Evolutionary conservation across 1,284 basidiomycete genomes (phyloP).

Genomic region (Microbotryomycetes sp.): DNA sequence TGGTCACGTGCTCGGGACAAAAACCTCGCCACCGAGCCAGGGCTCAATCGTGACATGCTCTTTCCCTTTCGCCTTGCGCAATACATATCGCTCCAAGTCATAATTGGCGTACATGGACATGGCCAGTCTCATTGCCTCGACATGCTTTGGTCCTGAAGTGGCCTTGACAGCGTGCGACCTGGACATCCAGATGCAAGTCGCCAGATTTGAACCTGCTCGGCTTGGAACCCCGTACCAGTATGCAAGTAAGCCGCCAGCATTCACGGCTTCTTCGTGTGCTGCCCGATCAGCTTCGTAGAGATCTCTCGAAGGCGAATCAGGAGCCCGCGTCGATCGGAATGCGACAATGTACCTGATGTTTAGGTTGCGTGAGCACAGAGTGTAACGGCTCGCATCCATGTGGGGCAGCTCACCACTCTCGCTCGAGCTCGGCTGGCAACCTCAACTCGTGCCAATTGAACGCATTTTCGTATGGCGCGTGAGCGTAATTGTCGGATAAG

Average conservation of each 20-base stretch:
- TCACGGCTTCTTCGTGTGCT: conserved; percentile 83
- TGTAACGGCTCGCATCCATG: background rate
- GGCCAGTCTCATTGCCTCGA: conserved; percentile 72
- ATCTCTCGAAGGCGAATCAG: conserved; percentile 39
- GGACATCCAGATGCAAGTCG: conserved; percentile 92
- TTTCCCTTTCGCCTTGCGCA: conserved; percentile 60
- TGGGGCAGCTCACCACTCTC: conserved; percentile 29
- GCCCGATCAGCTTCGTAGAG: conserved; percentile 76
- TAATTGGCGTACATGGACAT: conserved; percentile 71
- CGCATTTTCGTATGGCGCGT: conserved; percentile 57
- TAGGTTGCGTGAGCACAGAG: background rate
- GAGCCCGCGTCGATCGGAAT: conserved; percentile 70
- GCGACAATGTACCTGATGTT: conserved; percentile 69
- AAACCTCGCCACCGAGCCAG: conserved; percentile 62
- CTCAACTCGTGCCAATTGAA: conserved; percentile 80
- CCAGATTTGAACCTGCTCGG: conserved; percentile 69
- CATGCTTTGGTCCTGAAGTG: conserved; percentile 69
- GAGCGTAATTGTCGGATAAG: conserved; percentile 54
- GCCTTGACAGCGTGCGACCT: conserved; percentile 72
- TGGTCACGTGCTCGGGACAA: too few species aligned
- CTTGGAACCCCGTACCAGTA: conserved; percentile 87
- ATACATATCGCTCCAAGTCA: conserved; percentile 63
- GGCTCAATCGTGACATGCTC: conserved; percentile 52
- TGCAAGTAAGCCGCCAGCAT: conserved; percentile 50
- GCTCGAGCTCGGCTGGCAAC: conserved; percentile 59